These are phyloP conservation scores for Sarcodon aspratus DNA, from an alignment of 768 basidiomycete genomes.

Conservation along the genomic window DNA sequence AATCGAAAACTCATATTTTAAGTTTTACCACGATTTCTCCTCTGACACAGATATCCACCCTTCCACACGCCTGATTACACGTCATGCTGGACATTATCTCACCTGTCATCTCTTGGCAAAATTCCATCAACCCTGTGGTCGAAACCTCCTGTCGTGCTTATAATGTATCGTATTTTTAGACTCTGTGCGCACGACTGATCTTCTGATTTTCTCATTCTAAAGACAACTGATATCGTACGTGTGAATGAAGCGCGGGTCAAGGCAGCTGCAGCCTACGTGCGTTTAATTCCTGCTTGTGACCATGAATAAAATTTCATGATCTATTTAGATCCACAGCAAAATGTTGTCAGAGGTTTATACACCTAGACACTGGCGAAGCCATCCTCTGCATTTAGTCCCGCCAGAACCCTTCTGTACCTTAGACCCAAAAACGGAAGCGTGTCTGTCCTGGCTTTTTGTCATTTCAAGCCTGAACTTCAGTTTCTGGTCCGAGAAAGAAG, in stretches of 20 bases:
- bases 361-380: slow-evolving; percentile 73
- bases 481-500: slow-evolving; percentile 76
- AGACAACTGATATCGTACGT: slow-evolving; percentile 52
- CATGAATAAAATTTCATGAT: not conserved
- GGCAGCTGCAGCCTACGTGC: slow-evolving; percentile 56
- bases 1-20: too few relatives aligned
- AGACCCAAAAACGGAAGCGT: slow-evolving; percentile 42
- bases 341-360: slow-evolving; percentile 56
- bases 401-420: slow-evolving; percentile 45
- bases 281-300: slow-evolving; percentile 12
- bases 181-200: not conserved
- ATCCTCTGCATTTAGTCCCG: slow-evolving; percentile 65
- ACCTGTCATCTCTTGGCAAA: not conserved
- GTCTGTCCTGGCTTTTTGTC: slow-evolving; percentile 81
- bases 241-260: slow-evolving; percentile 51
- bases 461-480: slow-evolving; percentile 81
- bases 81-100: too few relatives aligned
- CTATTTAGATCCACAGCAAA: slow-evolving; percentile 46
- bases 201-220: not conserved
- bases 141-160: slow-evolving; percentile 45
- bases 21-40: too few relatives aligned
- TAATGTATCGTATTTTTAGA: slow-evolving; percentile 29
- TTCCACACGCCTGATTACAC: too few relatives aligned
- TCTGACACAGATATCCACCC: too few relatives aligned
- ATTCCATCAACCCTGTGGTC: slow-evolving; percentile 43